These are phyloP conservation scores for Pichia sp. DNA, from an alignment of 1,139 yeast species.

Conservation along the genomic window DNA sequence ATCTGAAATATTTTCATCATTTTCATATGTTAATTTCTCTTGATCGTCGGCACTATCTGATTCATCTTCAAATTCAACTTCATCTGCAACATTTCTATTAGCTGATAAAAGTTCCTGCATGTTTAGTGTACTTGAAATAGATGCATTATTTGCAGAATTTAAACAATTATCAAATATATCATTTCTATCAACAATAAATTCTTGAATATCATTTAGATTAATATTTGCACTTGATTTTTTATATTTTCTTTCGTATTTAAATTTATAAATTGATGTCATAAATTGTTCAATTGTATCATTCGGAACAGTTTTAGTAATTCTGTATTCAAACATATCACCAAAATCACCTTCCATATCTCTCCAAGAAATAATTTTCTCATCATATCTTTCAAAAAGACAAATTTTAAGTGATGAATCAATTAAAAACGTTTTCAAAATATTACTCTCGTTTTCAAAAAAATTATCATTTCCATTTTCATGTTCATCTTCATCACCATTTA, in stretches of 20 bases:
- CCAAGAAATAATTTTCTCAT: conserved; percentile 64
- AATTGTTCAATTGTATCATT: conserved; percentile 56
- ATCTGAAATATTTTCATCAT: conserved; percentile 40
- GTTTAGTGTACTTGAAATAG: conserved; percentile 6
- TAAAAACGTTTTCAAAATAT: conserved; percentile 56
- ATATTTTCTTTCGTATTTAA: conserved; percentile 74
- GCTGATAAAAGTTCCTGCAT: conserved; percentile 5
- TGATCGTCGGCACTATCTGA: conserved; percentile 18
- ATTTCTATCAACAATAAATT: conserved; percentile 42
- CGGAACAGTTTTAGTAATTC: conserved; percentile 59
- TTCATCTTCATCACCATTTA: conserved; percentile 50
- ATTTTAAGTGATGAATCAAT: conserved; percentile 57
- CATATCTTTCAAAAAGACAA: conserved; percentile 37
- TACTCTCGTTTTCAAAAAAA: conserved; percentile 36
- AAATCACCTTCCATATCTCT: conserved; percentile 73
- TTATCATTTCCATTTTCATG: conserved; percentile 53
- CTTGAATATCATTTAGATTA: conserved; percentile 44
- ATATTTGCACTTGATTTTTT: conserved; percentile 47
- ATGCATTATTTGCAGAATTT: conserved; percentile 5
- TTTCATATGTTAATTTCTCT: conserved; percentile 9
- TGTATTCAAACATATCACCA: conserved; percentile 83
- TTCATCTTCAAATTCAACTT: conserved; percentile 12
- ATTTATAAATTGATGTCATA: conserved; percentile 54
- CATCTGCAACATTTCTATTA: conserved; percentile 4
- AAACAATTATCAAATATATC: conserved; percentile 18